Conservation (phyloP, 75 land plant genomes). For the Sequoiadendron giganteum region DNA sequence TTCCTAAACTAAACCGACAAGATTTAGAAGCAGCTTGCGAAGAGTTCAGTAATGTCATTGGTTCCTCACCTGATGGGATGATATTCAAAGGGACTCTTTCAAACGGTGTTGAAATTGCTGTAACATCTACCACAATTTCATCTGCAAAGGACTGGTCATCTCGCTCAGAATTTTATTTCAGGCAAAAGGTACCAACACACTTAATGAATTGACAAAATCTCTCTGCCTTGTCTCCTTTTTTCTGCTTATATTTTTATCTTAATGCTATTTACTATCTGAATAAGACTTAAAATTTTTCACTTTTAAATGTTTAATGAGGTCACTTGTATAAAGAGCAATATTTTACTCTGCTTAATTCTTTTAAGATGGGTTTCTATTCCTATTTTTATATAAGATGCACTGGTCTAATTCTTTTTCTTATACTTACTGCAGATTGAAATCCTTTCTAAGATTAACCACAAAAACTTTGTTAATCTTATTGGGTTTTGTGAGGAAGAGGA, state of each 20-base stretch:
- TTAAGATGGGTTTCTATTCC: not conserved
- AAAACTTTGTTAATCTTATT: slow-evolving; percentile 86
- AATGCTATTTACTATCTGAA: not conserved
- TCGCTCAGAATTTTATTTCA: slow-evolving; percentile 53
- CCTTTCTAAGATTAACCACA: slow-evolving; percentile 82
- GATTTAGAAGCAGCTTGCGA: slow-evolving; percentile 90
- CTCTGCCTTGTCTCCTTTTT: not conserved
- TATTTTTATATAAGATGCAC: not conserved
- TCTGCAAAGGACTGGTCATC: slow-evolving; percentile 70
- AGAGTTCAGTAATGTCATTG: slow-evolving; percentile 94
- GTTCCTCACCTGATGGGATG: slow-evolving; percentile 41
- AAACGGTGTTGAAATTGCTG: slow-evolving; percentile 92
- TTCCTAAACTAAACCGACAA: slow-evolving; percentile 60
- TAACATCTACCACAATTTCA: slow-evolving; percentile 43
- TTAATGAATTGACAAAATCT: not conserved
- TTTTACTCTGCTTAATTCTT: not conserved
- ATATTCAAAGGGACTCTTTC: slow-evolving; percentile 86
- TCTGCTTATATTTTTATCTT: not conserved
- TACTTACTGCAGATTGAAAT: slow-evolving; percentile 53
- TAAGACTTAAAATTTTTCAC: not conserved
- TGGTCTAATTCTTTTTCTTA: not conserved
- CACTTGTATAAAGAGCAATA: not conserved
- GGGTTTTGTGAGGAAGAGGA: slow-evolving; percentile 85
- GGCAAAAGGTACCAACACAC: slow-evolving; percentile 55
- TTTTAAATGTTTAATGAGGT: not conserved